Evolutionary conservation across 306 rosid genomes (phyloP), one percentile per base, ranked within the genome.

Genomic region (Bauhinia variegata): DNA sequence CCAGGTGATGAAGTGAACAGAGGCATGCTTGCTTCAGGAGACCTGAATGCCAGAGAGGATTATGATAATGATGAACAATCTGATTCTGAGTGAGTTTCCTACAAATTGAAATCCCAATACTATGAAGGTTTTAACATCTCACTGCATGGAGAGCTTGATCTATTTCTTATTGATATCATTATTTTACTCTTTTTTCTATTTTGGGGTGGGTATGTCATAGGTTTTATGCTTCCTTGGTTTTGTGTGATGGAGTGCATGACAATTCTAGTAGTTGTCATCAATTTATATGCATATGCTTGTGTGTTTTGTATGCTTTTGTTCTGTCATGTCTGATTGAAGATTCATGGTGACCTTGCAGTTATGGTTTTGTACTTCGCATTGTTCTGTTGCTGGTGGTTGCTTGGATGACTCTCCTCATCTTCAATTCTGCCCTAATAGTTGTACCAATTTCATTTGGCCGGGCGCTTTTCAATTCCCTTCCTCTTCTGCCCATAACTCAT

Each of bases 321-420:
- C 68, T 69, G 46, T 32, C 23, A 16, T 43, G 5, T 34, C 71
- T 62, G 60, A 41, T 77, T 52, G 28, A 14, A 53, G 62, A 18
- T 78, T 47, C 43, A 5, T 31, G 55, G 23, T 51, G 51, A 34
- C 41, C 28, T 1, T 73, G 91, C 79, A 85, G 96, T 82, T 90
- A 95, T 66, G 84, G 95, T 79, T 95, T 95, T 14, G 95, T 80
- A 44, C 89, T 95, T 59, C 92, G 99, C 58, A 88, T 95, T 75
- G 96, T 95, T 49, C 95, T 95, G 67, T 52, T 95, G 84, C 84
- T 95, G 85, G 85, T 88, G 71, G 84, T 95, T 67, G 99, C 99
- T 54, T 95, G 99, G 99, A 95, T 90, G 92, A 95, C 97, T 48
- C 81, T 95, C 71, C 99, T 95, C 36, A 49, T 90, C 71, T 90